phyloP scores from a whole-genome alignment of 768 basidiomycete genomes.

The Coprinellus micaceus region DNA sequence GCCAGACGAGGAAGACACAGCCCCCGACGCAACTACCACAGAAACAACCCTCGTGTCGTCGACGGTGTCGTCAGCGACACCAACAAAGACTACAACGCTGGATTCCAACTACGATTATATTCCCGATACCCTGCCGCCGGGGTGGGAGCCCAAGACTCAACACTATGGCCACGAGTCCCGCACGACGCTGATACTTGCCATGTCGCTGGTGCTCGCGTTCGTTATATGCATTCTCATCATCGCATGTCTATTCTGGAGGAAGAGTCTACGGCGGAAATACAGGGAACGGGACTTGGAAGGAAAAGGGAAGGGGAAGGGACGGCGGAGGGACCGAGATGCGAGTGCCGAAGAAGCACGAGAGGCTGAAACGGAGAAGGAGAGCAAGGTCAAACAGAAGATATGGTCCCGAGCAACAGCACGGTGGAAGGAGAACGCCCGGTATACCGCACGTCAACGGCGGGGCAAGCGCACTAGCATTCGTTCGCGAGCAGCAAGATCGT shows the following conservation, averaged over 20 bases:
- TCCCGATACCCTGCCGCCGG: slow-evolving; percentile 45
- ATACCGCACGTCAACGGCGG: slow-evolving; percentile 57
- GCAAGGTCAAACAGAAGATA: slow-evolving; percentile 49
- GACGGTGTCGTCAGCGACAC: slow-evolving; percentile 15
- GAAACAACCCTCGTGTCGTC: slow-evolving; percentile 17
- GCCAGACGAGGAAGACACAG: no score
- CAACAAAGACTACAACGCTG: slow-evolving; percentile 11
- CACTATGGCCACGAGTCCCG: slow-evolving; percentile 21
- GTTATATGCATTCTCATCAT: slow-evolving; percentile 61
- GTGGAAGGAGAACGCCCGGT: slow-evolving; percentile 63
- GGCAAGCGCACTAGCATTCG: slow-evolving; percentile 34
- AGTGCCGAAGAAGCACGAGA: slow-evolving; percentile 28
- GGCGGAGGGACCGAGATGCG: slow-evolving; percentile 15
- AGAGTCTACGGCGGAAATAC: slow-evolving; percentile 30
- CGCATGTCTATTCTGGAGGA: slow-evolving; percentile 59
- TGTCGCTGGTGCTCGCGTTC: slow-evolving; percentile 62
- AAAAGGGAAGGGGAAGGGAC: slow-evolving; percentile 43
- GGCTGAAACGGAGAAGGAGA: slow-evolving; percentile 39
- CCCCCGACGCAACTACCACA: no score
- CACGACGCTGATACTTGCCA: slow-evolving; percentile 47
- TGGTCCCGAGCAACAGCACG: slow-evolving; percentile 65
- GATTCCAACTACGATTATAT: slow-evolving; percentile 21
- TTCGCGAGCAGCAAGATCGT: slow-evolving; percentile 27
- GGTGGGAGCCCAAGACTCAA: slow-evolving; percentile 38
- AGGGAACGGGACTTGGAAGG: slow-evolving; percentile 40